Evolutionary conservation across 208 protist genomes (phyloP).

Genomic region (Herpetomonas samuelpessoai): DNA sequence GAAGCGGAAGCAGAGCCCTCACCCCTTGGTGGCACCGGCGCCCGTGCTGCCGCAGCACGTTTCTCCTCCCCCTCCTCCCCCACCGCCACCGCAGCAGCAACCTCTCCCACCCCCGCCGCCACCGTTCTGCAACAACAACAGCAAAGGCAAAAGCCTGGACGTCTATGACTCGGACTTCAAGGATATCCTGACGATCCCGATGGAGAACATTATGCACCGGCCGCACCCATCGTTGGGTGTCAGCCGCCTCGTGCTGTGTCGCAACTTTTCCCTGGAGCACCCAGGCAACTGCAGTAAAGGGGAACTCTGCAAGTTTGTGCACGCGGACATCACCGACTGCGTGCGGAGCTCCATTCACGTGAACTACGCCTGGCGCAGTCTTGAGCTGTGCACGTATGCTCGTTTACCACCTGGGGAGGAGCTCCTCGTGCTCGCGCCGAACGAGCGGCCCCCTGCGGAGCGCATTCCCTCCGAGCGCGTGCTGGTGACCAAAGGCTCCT

Average conservation of each 20-base stretch:
- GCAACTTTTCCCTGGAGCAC: slow-evolving; percentile 43
- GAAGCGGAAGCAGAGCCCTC: too few species aligned
- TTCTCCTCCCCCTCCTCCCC: too few species aligned
- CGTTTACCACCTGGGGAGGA: slow-evolving; percentile 46
- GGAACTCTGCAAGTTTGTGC: slow-evolving; percentile 73
- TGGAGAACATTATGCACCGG: slow-evolving; percentile 29
- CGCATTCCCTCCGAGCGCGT: slow-evolving; percentile 47
- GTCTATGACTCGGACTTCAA: slow-evolving; percentile 72
- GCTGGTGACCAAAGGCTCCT: slow-evolving; percentile 54
- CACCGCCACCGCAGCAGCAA: too few species aligned
- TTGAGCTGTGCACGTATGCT: slow-evolving; percentile 51
- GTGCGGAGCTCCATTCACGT: slow-evolving; percentile 63
- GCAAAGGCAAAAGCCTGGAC: slow-evolving; percentile 12
- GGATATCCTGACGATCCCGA: slow-evolving; percentile 40
- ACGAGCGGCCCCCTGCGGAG: slow-evolving; percentile 47
- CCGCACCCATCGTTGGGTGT: slow-evolving; percentile 41
- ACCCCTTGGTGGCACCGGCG: too few species aligned
- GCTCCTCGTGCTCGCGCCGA: slow-evolving; percentile 60
- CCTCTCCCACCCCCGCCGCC: too few species aligned
- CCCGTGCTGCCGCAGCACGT: too few species aligned
- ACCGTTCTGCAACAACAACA: too few species aligned
- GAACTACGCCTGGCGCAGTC: slow-evolving; percentile 68
- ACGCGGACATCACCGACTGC: slow-evolving; percentile 43
- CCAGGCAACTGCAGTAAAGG: slow-evolving; percentile 45
- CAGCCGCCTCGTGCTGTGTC: slow-evolving; percentile 73